phyloP scores from a whole-genome alignment of 768 basidiomycete genomes.

The Cystobasidium ongulense region DNA sequence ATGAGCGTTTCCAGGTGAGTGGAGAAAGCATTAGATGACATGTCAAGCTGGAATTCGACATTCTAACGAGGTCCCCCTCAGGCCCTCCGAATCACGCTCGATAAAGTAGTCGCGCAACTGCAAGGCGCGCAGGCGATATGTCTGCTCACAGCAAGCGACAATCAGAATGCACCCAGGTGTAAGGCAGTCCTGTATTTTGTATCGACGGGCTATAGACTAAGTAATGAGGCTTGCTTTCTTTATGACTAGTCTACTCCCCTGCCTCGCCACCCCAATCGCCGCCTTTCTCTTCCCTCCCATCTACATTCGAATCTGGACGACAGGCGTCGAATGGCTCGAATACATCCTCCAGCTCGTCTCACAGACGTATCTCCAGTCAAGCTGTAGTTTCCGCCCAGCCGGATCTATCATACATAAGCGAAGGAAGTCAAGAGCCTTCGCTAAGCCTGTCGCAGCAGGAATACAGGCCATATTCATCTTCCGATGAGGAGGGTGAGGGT shows the following conservation, averaged over 20 bases:
- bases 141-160: conserved; percentile 1
- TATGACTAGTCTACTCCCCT: neutral
- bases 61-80: neutral
- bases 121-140: conserved; percentile 19
- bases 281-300: neutral
- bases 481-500: neutral
- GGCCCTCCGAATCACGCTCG: conserved; percentile 14
- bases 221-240: neutral
- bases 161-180: neutral
- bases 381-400: conserved; percentile 21
- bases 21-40: neutral
- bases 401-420: conserved; percentile 29
- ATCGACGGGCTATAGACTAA: neutral
- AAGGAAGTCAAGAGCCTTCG: conserved; percentile 21
- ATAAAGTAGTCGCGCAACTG: conserved; percentile 14
- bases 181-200: too few relatives aligned
- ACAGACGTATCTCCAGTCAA: neutral
- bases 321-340: neutral
- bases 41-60: neutral
- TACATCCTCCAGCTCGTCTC: neutral
- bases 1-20: conserved; percentile 17
- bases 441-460: conserved; percentile 11
- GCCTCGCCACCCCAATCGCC: conserved; percentile 19
- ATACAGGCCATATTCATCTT: conserved; percentile 9
- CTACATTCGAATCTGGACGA: neutral